phyloP scores from a whole-genome alignment of 805 yeast species.

The Grigorovia humatica region DNA sequence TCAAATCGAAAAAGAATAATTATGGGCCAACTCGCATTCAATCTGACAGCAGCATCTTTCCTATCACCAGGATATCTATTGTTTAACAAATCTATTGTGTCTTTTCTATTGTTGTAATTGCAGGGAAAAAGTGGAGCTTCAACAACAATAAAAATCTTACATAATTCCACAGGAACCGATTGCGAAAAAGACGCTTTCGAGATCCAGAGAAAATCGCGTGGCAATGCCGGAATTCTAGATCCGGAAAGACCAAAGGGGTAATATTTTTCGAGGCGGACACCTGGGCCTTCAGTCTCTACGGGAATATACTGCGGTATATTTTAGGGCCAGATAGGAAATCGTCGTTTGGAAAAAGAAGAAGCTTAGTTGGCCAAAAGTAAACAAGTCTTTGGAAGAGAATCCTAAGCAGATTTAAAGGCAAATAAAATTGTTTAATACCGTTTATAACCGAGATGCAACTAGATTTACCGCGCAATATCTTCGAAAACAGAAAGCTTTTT shows the following conservation, averaged over 20 bases:
- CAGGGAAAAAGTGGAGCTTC: neutral
- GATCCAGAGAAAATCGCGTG: neutral
- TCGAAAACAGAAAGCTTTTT: too few relatives aligned
- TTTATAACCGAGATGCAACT: too few relatives aligned
- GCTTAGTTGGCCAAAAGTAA: neutral
- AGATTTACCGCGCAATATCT: too few relatives aligned
- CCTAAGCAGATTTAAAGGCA: too few relatives aligned
- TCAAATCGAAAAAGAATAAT: neutral
- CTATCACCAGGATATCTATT: neutral
- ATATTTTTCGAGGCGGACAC: neutral
- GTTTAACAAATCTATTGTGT: neutral
- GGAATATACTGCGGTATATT: neutral
- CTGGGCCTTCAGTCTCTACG: neutral
- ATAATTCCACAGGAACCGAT: neutral
- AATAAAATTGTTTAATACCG: too few relatives aligned
- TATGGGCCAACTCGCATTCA: neutral
- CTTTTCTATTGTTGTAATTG: too few relatives aligned
- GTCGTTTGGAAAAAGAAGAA: neutral
- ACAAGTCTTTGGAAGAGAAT: too few relatives aligned
- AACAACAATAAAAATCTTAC: neutral
- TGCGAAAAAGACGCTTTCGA: neutral
- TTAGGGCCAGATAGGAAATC: neutral
- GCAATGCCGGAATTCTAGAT: neutral
- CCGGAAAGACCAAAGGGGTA: neutral
- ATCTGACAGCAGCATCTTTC: neutral